Evolutionary conservation across 2,329 filamentous ascomycete genomes (phyloP), one percentile per base, ranked within the genome.

Genomic region (Colletotrichum shisoi): DNA sequence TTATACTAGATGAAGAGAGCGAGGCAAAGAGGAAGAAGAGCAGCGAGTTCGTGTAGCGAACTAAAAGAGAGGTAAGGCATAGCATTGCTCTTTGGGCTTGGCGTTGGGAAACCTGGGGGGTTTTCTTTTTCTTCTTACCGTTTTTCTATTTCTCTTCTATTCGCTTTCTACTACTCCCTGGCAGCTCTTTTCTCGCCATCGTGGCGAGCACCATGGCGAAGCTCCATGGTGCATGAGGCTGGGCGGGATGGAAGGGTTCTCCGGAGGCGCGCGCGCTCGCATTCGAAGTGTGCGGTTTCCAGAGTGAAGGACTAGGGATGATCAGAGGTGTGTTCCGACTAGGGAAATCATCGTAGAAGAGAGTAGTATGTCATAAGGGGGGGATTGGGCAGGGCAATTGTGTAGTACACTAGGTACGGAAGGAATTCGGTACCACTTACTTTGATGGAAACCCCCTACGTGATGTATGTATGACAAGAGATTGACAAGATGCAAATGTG

Each of bases 81-180:
- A 67, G 64, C 64, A 67, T 67, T 67, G 64, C 61, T 64, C 54
- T 67, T 67, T 59, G 40, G 37, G 53, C 44, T 64, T 12, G 61
- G 61, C 46, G 61, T 67, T 67, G 42, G 54, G 61, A 64, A 27
- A 21, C 13, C 15, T 48, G 8, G 31, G 3, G 31, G 15, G n/a
- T 11, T 39, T n/a, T 15, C 39, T 27, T 27, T 27, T n/a, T 40
- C 15, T 6, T 34, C 31, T 34, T 34, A 8, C 31, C 1, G 7
- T 34, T 9, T n/a, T 53, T 54, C 61, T 15, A 37, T 45, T 31
- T 52, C n/a, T 21, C 8, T 51, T 12, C 21, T 39, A 62, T 52
- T 42, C 27, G 31, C 40, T 37, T 53, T 63, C 51, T 49, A 13
- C 42, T 53, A 24, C 54, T 19, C 21, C 31, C 42, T 37, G 24